phyloP scores from a whole-genome alignment of 2,329 filamentous ascomycete genomes.

The Exophiala sideris region DNA sequence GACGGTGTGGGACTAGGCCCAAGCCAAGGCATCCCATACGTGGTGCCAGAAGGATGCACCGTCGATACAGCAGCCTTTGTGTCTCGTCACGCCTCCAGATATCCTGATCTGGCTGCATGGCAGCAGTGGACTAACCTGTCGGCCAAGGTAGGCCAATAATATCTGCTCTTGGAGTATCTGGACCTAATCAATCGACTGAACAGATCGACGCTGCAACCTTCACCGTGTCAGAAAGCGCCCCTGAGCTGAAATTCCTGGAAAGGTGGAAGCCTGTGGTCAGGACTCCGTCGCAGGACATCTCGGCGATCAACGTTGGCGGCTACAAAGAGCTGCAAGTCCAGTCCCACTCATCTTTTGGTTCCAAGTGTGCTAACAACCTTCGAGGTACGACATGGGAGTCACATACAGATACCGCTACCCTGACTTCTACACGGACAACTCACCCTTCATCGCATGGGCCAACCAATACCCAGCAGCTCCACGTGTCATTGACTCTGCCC shows the following conservation, averaged over 20 bases:
- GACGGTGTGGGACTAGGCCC: slow-evolving; percentile 34
- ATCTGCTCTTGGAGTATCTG: slow-evolving; percentile 4
- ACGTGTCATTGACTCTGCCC: slow-evolving; percentile 60
- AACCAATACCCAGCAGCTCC: slow-evolving; percentile 51
- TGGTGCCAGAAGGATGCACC: slow-evolving; percentile 54
- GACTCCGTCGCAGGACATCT: slow-evolving; percentile 54
- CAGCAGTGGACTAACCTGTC: slow-evolving; percentile 49
- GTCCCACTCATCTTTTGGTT: no score
- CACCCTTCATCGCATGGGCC: slow-evolving; percentile 59
- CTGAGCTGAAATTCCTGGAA: slow-evolving; percentile 56
- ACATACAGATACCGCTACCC: slow-evolving; percentile 37
- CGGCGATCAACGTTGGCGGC: slow-evolving; percentile 59
- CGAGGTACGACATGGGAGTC: slow-evolving; percentile 42
- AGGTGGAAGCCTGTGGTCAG: slow-evolving; percentile 58
- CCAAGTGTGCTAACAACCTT: no score
- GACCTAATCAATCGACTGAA: background rate
- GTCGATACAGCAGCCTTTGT: slow-evolving; percentile 61
- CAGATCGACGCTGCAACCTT: slow-evolving; percentile 56
- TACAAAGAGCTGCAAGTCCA: slow-evolving; percentile 50
- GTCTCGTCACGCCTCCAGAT: slow-evolving; percentile 61
- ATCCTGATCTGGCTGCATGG: slow-evolving; percentile 61
- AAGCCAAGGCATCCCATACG: slow-evolving; percentile 55
- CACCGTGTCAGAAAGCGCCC: slow-evolving; percentile 37
- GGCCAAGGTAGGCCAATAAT: slow-evolving; percentile 10
- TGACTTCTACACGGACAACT: slow-evolving; percentile 48